Conservation (phyloP, 129 eudicot genomes). For the Cynara cardunculus region DNA sequence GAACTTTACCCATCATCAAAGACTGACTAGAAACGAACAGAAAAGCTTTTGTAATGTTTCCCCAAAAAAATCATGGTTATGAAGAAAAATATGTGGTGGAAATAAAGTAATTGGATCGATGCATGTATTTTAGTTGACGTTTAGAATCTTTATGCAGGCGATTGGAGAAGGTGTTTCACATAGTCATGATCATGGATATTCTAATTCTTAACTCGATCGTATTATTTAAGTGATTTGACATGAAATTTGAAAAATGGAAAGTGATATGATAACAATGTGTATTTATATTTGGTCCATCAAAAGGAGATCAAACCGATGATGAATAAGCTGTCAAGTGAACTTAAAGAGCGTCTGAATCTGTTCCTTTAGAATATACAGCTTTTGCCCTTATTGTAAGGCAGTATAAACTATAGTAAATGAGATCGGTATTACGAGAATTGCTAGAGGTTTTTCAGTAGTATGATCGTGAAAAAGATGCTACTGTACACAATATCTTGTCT, state of each 20-base stretch:
- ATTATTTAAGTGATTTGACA: neutral
- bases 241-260: neutral
- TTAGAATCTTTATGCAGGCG: neutral
- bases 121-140: neutral
- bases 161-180: neutral
- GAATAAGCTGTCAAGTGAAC: neutral
- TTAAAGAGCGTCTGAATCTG: neutral
- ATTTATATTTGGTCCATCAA: slow-evolving; percentile 10
- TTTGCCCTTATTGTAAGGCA: neutral
- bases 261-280: neutral
- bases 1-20: neutral
- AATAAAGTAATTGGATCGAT: neutral
- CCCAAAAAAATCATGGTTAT: neutral
- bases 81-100: neutral
- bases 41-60: neutral
- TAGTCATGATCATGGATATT: slow-evolving; percentile 14
- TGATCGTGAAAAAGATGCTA: neutral
- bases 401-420: neutral
- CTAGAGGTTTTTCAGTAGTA: neutral
- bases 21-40: neutral
- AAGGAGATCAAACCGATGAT: slow-evolving; percentile 5
- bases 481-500: neutral
- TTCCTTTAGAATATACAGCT: neutral
- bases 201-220: neutral
- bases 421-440: neutral